phyloP scores from a whole-genome alignment of 225 moss, liverwort and hornwort species.

The Thuidium tamariscinum region DNA sequence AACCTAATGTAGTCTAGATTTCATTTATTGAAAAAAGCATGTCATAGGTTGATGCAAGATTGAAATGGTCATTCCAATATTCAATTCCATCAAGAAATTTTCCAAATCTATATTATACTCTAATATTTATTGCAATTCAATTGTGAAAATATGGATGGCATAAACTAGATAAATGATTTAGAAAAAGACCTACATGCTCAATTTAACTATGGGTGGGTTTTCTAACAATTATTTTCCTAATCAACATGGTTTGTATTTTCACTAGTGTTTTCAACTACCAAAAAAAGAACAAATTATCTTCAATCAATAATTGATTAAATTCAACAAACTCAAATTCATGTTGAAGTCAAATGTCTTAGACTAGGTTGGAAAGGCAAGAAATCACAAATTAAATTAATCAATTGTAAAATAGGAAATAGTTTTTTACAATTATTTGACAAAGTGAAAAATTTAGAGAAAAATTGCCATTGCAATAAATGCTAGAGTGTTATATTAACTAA shows the following conservation, averaged over 20 bases:
- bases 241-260: rapidly evolving
- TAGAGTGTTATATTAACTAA: background rate
- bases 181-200: no score
- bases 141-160: background rate
- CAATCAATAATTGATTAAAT: background rate
- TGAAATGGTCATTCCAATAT: background rate
- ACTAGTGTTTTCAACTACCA: background rate
- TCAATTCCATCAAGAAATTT: rapidly evolving
- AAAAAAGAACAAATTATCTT: background rate
- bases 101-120: rapidly evolving
- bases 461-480: no score
- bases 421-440: background rate
- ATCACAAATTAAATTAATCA: background rate
- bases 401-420: rapidly evolving
- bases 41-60: background rate
- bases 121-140: background rate
- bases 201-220: background rate
- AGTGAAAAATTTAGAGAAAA: background rate
- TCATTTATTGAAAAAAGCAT: background rate
- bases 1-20: background rate
- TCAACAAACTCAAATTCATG: background rate
- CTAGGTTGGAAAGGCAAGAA: background rate
- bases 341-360: rapidly evolving
- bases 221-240: rapidly evolving
- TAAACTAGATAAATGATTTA: background rate